phyloP scores from a whole-genome alignment of 108 stramenopile genomes.

The Cyclotella atomus region DNA sequence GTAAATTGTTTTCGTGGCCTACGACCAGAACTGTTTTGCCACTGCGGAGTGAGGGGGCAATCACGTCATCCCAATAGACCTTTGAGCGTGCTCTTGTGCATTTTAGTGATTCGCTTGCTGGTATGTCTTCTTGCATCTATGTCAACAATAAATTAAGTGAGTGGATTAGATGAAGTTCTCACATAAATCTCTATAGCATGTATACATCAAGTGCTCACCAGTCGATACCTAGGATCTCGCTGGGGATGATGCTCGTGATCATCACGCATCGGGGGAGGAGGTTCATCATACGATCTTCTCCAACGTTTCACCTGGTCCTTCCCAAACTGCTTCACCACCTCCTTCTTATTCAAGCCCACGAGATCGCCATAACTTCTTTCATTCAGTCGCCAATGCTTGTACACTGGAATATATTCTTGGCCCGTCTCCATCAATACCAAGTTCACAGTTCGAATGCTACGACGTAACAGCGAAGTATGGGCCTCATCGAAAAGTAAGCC shows the following conservation, averaged over 20 bases:
- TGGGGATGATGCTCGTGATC: conserved; percentile 81
- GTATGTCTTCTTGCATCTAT: conserved; percentile 75
- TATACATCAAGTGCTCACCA: conserved; percentile 48
- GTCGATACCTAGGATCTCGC: conserved; percentile 79
- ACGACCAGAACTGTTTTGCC: conserved; percentile 93
- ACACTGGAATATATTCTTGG: conserved; percentile 91
- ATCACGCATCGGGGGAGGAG: conserved; percentile 83
- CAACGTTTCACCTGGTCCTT: conserved; percentile 82
- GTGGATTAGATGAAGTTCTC: too few species aligned
- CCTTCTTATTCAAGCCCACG: conserved; percentile 94
- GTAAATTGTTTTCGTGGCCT: conserved; percentile 97
- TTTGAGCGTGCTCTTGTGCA: conserved; percentile 84
- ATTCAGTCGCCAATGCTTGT: conserved; percentile 92
- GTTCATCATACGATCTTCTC: conserved; percentile 92
- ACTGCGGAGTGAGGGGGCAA: conserved; percentile 78
- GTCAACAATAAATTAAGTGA: too few species aligned
- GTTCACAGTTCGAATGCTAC: conserved; percentile 84
- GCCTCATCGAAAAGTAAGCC: conserved; percentile 87
- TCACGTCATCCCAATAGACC: conserved; percentile 88
- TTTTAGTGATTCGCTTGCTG: conserved; percentile 82
- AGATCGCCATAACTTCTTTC: conserved; percentile 90
- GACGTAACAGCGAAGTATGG: conserved; percentile 81
- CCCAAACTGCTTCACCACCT: conserved; percentile 84
- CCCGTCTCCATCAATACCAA: conserved; percentile 88
- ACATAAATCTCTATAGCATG: not conserved